phyloP scores from a whole-genome alignment of 2,329 filamentous ascomycete species.

The Neophaeococcomyces mojaviensis region DNA sequence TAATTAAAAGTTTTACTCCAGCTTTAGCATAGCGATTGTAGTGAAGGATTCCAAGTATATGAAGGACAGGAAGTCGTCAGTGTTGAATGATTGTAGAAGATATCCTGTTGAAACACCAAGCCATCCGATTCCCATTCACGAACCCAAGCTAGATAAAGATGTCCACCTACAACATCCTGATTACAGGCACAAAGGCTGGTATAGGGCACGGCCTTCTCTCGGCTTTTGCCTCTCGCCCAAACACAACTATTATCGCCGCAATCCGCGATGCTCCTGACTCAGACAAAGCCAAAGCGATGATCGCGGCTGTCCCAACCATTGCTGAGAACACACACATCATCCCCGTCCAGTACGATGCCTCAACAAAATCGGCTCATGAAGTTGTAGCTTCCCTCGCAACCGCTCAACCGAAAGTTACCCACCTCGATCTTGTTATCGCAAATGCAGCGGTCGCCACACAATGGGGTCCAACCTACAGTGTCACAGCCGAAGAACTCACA shows the following conservation, averaged over 20 bases:
- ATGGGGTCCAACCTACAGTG: constrained; percentile 28
- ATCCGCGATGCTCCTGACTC: constrained; percentile 16
- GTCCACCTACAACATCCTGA: too few relatives aligned
- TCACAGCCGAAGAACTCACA: constrained; percentile 31
- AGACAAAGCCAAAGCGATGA: constrained; percentile 2
- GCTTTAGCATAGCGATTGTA: too few relatives aligned
- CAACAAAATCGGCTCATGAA: constrained; percentile 26
- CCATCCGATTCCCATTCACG: too few relatives aligned
- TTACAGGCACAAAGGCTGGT: too few relatives aligned
- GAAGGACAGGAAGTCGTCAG: too few relatives aligned
- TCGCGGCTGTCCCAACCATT: constrained; percentile 29
- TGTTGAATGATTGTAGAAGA: too few relatives aligned
- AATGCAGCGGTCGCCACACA: constrained; percentile 40
- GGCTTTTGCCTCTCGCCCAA: constrained; percentile 14
- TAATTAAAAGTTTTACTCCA: too few relatives aligned
- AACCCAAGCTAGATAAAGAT: too few relatives aligned
- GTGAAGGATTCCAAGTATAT: too few relatives aligned
- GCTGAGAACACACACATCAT: constrained; percentile 32
- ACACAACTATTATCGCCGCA: constrained; percentile 15
- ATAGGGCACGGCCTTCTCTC: constrained; percentile 16
- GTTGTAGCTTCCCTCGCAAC: constrained; percentile 25
- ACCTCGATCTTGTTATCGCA: constrained; percentile 44
- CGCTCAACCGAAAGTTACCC: constrained; percentile 27
- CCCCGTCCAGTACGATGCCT: constrained; percentile 34
- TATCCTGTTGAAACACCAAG: too few relatives aligned